A percentile compares a stretch with the other conserved stretches of the same genome.
phyloP scores from a whole-genome alignment of 2,329 filamentous ascomycete species.

The Talaromyces sp. region DNA sequence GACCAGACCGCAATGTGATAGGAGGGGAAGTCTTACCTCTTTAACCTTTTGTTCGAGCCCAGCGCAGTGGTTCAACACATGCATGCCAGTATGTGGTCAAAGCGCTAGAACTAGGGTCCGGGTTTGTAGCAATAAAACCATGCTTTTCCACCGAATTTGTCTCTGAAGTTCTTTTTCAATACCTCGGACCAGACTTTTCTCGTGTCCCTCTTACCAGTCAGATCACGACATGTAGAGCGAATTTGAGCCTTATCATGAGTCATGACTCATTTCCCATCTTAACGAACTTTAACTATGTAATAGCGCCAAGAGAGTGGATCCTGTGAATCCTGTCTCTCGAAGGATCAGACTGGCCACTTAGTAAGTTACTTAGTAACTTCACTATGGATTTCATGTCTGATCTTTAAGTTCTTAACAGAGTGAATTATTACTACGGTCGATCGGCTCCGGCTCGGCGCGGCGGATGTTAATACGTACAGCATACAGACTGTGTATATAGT shows the following conservation, averaged over 20 bases:
- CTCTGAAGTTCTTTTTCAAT: not conserved
- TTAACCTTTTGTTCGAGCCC: constrained; percentile 5
- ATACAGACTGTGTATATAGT: too few species aligned
- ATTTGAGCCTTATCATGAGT: not conserved
- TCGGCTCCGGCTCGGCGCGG: constrained; percentile 1
- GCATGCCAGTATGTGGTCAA: constrained; percentile 16
- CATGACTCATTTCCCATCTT: not conserved
- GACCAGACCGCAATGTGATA: not conserved
- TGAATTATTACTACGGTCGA: not conserved
- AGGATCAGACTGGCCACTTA: not conserved
- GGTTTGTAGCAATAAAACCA: not conserved
- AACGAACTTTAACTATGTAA: not conserved
- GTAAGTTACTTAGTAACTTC: too few species aligned
- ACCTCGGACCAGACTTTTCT: not conserved
- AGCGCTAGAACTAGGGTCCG: constrained; percentile 3
- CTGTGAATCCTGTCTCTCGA: not conserved
- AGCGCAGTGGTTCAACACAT: constrained; percentile 13
- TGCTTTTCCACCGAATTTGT: not conserved
- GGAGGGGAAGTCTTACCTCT: not conserved
- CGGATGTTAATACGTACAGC: not conserved
- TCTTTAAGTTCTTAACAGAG: not conserved
- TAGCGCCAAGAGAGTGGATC: not conserved
- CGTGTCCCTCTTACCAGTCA: not conserved
- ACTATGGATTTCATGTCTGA: not conserved
- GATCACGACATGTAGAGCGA: not conserved